A percentile compares a stretch with the other conserved stretches of the same genome.
Conservation (phyloP, 441 rosid genomes). For the Arabidopsis hybrid region DNA sequence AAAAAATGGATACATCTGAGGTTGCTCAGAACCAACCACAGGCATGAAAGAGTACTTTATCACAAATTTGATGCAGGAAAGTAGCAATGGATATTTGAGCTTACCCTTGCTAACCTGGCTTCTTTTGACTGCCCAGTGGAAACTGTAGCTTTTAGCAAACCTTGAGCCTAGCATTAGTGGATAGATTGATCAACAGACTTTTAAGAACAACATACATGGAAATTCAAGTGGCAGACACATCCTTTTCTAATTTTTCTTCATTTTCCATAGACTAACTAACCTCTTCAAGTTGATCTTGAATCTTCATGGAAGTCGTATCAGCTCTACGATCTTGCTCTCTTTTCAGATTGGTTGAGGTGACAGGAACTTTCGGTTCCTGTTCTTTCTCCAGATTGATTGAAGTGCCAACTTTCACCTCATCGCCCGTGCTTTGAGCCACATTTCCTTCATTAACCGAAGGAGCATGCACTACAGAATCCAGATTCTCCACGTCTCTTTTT, state of each 20-base stretch:
- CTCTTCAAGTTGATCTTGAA: conserved; percentile 97
- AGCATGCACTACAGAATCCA: conserved; percentile 49
- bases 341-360: conserved; percentile 53
- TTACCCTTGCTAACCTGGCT: conserved; percentile 97
- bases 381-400: conserved; percentile 57
- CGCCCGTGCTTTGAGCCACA: conserved; percentile 51
- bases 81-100: conserved; percentile 41
- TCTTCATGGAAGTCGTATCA: conserved; percentile 56
- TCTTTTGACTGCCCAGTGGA: conserved; percentile 97
- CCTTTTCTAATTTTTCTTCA: conserved; percentile 25
- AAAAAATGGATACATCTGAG: conserved; percentile 23
- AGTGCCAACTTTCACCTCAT: conserved; percentile 52
- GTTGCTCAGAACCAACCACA: conserved; percentile 1
- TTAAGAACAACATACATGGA: conserved; percentile 28
- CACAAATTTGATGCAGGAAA: conserved; percentile 23
- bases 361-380: conserved; percentile 51
- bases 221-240: conserved; percentile 27
- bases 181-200: conserved; percentile 41
- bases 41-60: conserved; percentile 21
- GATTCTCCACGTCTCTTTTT: conserved; percentile 55
- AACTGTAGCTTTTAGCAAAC: conserved; percentile 80
- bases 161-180: conserved; percentile 85
- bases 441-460: conserved; percentile 50
- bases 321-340: conserved; percentile 52
- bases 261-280: conserved; percentile 48